Base-by-base conservation (phyloP, 805 yeast genomes). In the Candida ovalis region DNA sequence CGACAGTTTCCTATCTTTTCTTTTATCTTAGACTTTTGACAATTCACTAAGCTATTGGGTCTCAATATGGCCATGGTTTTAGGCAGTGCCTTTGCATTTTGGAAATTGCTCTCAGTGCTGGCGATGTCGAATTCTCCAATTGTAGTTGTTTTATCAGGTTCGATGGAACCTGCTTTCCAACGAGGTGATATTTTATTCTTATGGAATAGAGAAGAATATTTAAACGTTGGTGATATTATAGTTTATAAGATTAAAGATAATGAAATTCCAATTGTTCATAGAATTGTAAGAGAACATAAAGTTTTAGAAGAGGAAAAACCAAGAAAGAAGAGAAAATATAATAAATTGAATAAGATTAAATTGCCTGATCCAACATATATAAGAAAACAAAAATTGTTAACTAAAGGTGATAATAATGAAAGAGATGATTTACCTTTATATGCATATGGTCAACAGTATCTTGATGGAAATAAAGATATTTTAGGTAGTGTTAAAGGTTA, bases 151-250 rank as follows among this genome's bases (percentile, higher is more conserved):
- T 78, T 94, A 43, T 90, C 98, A 1, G 99, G 99, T 5, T 92
- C 98, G 2, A 94, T 94, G 99, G 99, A 94, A 66, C 99, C 99
- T 2, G 99, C 99, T 1, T 94, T 94, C 76, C 97, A 94, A 69
- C 80, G 99, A 69, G 99, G 99, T 44, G 99, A 94, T 64, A 84
- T 94, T 17, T 71, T 94, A 52, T 84, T 94, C 60, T 72, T 94
- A 48, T 91, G 96, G 96, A 94, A 94, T 68, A 76, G 97, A 56
- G 82, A 85, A 47, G 61, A 69, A 19, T 64, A 67, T 27, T 81
- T 83, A 19, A 72, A 79, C 41, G 94, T 91, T 1, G 99, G 99
- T 21, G 99, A 94, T 60, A 76, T 94, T 22, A 98, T 94, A 13
- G 98, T 94, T 5, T 94, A 94, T 63, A 90, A 94, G 58, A 78